Base-by-base conservation (phyloP, 371 early-diverging fungal species). In the Mortierella sp. region DNA sequence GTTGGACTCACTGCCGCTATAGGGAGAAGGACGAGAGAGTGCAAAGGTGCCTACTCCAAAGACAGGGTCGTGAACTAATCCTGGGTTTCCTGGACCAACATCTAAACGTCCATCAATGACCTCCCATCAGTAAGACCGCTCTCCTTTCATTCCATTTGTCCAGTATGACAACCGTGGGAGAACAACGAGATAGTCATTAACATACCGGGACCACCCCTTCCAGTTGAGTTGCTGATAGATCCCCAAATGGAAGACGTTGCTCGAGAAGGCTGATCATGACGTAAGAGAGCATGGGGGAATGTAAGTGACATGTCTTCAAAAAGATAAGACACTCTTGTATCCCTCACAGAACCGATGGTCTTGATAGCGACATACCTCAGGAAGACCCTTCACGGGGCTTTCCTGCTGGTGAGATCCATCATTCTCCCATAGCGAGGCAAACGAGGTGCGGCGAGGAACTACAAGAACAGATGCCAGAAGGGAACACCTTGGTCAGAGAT, bases 171-270 rank as follows among this genome's bases (percentile, higher is more conserved):
- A n/a, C n/a, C n/a, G n/a, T n/a, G n/a, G n/a, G n/a, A n/a, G n/a
- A n/a, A n/a, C n/a, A n/a, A n/a, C n/a, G n/a, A n/a, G n/a, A n/a
- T 67, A 67, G 63, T 63, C 59, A 67, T 60, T 34, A n/a, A n/a
- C n/a, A n/a, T n/a, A n/a, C n/a, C n/a, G n/a, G n/a, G n/a, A n/a
- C n/a, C n/a, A n/a, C 69, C 76, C 31, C 57, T 68, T 39, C 52
- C 65, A 10, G 61, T 46, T 4, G 74, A 60, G 61, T 68, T 76
- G 48, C 76, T 37, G 57, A 79, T 64, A 24, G 72, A 68, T 16
- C 79, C 79, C 79, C 79, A 79, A 50, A 79, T 79, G 28, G 69
- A 72, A 13, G 79, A 67, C 5, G 79, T 63, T 25, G 79, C 63
- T 21, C 67, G 72, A 25, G 72, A 67, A 40, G 72, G 76, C 76